Conservation (phyloP, 169 alveolate species). For the Cryptosporidium sp. region DNA sequence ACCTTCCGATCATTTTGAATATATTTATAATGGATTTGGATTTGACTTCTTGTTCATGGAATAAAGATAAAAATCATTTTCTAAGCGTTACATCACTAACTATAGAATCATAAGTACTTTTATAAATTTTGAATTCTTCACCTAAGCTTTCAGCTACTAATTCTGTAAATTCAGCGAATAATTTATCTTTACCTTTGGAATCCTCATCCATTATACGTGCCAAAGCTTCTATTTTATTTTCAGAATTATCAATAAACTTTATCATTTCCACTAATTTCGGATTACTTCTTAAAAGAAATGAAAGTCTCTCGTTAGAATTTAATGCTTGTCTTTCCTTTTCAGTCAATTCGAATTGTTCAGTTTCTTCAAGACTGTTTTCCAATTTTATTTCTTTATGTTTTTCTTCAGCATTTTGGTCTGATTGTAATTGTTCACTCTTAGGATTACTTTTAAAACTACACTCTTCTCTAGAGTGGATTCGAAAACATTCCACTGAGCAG, state of each 20-base stretch:
- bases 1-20: not conserved
- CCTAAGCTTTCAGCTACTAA: constrained; percentile 14
- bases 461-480: not conserved
- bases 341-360: constrained; percentile 15
- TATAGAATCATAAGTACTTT: not conserved
- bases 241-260: not conserved
- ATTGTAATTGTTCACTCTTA: not conserved
- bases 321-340: constrained; percentile 11
- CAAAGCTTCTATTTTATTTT: constrained; percentile 4
- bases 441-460: not conserved
- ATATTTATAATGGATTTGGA: not conserved
- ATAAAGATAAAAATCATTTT: not conserved
- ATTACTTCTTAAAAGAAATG: not conserved
- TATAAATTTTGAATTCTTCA: constrained; percentile 10
- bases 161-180: constrained; percentile 4
- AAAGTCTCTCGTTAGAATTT: not conserved
- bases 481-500: constrained; percentile 13
- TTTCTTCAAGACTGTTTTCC: not conserved
- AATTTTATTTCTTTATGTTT: not conserved
- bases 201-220: constrained; percentile 15
- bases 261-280: constrained; percentile 14
- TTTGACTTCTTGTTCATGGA: not conserved
- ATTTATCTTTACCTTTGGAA: not conserved
- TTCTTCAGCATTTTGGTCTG: not conserved
- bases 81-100: not conserved